Evolutionary conservation across 768 basidiomycete species (phyloP).

Genomic region (Suillus ampliporus): DNA sequence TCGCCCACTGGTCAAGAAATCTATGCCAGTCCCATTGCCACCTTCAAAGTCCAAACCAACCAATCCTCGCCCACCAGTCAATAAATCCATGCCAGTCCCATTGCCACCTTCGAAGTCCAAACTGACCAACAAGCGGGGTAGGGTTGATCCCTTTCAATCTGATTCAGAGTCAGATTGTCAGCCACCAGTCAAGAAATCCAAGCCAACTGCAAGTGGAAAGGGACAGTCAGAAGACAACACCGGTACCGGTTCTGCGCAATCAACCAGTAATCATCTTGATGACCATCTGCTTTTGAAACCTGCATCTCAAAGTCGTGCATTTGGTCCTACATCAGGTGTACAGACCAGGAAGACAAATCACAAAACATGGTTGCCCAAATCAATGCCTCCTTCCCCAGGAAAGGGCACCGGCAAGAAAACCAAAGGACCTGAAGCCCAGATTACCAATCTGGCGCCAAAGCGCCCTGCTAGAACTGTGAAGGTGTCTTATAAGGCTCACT

Average conservation of each 20-base stretch:
- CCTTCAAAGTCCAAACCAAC: background rate
- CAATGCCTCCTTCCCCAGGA: background rate
- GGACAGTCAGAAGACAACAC: background rate
- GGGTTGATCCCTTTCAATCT: background rate
- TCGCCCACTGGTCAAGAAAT: background rate
- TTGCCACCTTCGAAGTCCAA: background rate
- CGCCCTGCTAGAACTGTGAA: background rate
- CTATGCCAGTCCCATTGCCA: background rate
- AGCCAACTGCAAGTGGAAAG: background rate
- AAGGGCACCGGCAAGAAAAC: background rate
- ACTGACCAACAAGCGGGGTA: background rate
- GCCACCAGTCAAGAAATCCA: background rate
- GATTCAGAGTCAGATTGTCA: background rate
- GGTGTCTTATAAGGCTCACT: conserved; percentile 1
- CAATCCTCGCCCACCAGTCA: background rate
- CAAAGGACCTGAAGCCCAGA: background rate
- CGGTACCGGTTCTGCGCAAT: background rate
- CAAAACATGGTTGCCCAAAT: background rate
- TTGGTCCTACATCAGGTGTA: background rate
- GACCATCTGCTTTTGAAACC: background rate
- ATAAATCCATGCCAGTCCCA: background rate
- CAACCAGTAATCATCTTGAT: background rate
- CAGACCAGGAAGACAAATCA: background rate
- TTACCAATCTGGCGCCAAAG: background rate
- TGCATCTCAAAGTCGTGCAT: background rate